Evolutionary conservation across 2,329 filamentous ascomycete species (phyloP), one percentile per base, ranked within the genome.

Genomic region (Akanthomyces muscarius): DNA sequence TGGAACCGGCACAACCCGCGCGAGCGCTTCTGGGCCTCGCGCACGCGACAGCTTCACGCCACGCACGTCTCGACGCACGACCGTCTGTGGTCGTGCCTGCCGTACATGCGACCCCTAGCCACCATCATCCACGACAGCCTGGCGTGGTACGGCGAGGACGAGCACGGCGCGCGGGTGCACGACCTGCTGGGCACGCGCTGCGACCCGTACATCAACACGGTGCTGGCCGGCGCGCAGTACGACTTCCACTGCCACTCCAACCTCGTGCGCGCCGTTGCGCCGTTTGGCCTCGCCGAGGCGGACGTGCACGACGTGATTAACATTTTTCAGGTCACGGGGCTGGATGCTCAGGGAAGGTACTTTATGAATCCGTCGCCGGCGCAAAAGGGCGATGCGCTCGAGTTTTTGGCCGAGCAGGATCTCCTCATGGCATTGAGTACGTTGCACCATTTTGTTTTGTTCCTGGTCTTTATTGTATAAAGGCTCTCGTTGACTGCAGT

Each of bases 301-400:
- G 90, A 95, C 71, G 86, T 95, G 1, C 91, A 96, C 70, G 91
- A 96, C 72, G 91, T 96, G 0, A 81, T 96, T 61, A 96, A 96
- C 70, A 80, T 96, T 3, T 95, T 96, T 71, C 91, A 96, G 73
- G 90, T 93, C 7, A 95, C 91, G 0, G 90, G 91, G 0, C 72
- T 95, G 53, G 88, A 95, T 69, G 79, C 83, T 60, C 70, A 88
- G 64, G 90, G 89, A 0, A 83, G 86, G 59, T 94, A 93, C 68
- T 93, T 91, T 65, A 96, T 96, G 83, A 86, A 81, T 63, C 81
- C 85, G 0, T 84, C 81, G 63, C 85, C 85, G 0, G 85, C 85
- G 0, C 72, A 76, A 61, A 68, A 74, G 7, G 83, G 80, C 0
- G 85, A 87, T 63, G 86, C 82, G 62, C 84, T 94, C 63, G 89